Base-by-base conservation (phyloP, 306 rosid species). In the Nissolia schottii region DNA sequence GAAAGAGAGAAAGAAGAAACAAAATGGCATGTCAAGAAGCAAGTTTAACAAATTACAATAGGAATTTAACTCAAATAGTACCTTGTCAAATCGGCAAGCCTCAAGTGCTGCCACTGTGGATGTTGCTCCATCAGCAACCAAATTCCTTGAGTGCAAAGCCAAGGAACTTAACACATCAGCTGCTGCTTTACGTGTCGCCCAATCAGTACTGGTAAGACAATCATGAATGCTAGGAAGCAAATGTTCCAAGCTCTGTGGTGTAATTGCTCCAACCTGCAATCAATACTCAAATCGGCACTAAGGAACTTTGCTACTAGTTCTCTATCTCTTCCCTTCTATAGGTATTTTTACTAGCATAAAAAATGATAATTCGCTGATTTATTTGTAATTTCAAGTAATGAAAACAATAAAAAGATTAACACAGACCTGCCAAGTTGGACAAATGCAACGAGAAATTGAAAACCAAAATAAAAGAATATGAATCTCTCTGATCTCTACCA, bases 141-240 rank as follows among this genome's bases (percentile, higher is more conserved):
- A 69, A 37, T 78, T 85, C 70, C 92, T 91, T n/a, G 97, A 84
- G 83, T 88, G 90, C 85, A 90, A 79, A 13, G 96, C 96, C 64
- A 95, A 61, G 11, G 92, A 83, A 67, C 77, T 80, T 34, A 95
- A 81, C 38, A 87, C 86, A 55, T 95, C 99, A 55, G 99, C 97
- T 37, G 99, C 96, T 43, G 99, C 99, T 85, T 95, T 95, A 28
- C 99, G 97, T 19, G 97, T 95, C 45, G 93, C 93, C 99, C 99
- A 95, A 77, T 95, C 99, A 16, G 84, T 34, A 83, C 87, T 91
- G 40, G 87, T 82, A 62, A 95, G 92, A 71, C 92, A 91, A 11
- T 91, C 99, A 24, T 86, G 96, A 73, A 87, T 85, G 75, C 86
- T 82, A 64, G 80, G 91, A 41, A 91, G 84, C 79, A 95, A 82